Evolutionary conservation across 2,329 filamentous ascomycete genomes (phyloP).

Genomic region (Colletotrichum zoysiae): DNA sequence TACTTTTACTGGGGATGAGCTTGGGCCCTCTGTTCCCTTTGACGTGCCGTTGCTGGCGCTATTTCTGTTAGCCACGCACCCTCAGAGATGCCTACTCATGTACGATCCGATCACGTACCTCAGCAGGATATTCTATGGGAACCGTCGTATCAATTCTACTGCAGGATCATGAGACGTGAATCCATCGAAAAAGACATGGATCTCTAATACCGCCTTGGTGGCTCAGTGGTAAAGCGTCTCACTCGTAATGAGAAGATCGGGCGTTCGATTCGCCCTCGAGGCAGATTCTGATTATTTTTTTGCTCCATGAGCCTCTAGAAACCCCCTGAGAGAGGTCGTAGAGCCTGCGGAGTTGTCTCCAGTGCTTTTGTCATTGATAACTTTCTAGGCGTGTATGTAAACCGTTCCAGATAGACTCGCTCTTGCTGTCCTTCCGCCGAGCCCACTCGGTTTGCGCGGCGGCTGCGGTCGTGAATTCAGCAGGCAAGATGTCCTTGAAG

Average conservation of each 20-base stretch:
- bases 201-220: slow-evolving; percentile 32
- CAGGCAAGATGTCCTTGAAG: no score
- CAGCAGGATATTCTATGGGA: background rate
- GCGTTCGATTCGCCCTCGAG: slow-evolving; percentile 43
- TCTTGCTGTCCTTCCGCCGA: no score
- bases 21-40: background rate
- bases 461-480: no score
- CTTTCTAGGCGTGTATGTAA: no score
- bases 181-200: background rate
- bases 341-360: no score
- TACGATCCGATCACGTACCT: no score
- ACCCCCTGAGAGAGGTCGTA: no score
- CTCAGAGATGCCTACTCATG: background rate
- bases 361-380: no score
- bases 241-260: slow-evolving; percentile 43
- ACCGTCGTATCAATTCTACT: rapidly evolving
- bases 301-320: no score
- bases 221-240: slow-evolving; percentile 43
- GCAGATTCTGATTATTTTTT: background rate
- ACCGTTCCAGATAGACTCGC: no score
- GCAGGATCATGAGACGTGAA: rapidly evolving
- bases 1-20: background rate
- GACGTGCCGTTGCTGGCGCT: background rate
- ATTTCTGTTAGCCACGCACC: background rate
- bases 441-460: no score